Evolutionary conservation across 2,329 filamentous ascomycete genomes (phyloP).

Genomic region (Neofusicoccum cordaticola): DNA sequence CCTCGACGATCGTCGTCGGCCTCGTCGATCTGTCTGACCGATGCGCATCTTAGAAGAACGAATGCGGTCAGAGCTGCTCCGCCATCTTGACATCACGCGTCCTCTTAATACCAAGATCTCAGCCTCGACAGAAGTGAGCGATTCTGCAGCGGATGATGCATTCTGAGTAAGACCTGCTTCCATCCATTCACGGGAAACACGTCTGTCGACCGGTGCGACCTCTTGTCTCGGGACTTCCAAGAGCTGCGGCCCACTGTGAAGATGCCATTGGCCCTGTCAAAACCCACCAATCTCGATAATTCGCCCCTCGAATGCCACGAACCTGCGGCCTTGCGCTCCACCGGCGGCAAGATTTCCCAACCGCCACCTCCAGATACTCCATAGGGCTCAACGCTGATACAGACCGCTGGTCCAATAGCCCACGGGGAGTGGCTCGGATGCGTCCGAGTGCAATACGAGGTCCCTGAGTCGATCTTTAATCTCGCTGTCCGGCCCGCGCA

Average conservation of each 20-base stretch:
- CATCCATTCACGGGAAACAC: neutral
- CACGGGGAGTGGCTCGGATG: neutral
- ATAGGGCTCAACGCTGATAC: neutral
- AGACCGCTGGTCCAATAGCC: neutral
- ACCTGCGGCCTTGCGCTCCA: neutral
- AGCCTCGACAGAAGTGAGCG: neutral
- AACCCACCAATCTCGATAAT: neutral
- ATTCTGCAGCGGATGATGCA: neutral
- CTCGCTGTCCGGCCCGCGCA: neutral
- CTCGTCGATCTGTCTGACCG: neutral
- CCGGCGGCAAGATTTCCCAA: too few relatives aligned
- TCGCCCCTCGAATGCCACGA: neutral
- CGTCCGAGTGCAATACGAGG: neutral
- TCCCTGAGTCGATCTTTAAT: slow-evolving; percentile 6
- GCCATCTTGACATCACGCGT: neutral
- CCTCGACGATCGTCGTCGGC: neutral
- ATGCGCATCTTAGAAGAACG: too few relatives aligned
- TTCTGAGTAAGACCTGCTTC: slow-evolving; percentile 2
- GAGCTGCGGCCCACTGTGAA: neutral
- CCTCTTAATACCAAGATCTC: neutral
- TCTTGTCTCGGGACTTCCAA: neutral
- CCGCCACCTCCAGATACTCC: neutral
- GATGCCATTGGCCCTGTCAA: neutral
- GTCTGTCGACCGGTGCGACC: neutral
- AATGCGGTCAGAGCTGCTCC: neutral